These are phyloP conservation scores for Tuctoria greenei DNA, from an alignment of 176 grass and related monocot genomes.

Conservation along the genomic window DNA sequence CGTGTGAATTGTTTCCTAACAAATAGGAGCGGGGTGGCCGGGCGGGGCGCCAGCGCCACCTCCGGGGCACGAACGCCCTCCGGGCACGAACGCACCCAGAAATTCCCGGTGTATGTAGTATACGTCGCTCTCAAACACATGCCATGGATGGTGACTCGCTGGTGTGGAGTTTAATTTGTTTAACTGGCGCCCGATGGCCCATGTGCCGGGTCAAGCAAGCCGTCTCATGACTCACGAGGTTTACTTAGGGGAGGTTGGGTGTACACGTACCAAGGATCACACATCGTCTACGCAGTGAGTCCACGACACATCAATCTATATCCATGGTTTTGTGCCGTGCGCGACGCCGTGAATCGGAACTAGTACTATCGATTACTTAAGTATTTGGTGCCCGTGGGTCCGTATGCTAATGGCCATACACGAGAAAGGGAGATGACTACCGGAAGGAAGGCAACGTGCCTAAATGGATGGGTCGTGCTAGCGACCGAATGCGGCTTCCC, in stretches of 20 bases:
- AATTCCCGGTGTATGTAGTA: no score
- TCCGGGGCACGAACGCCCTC: no score
- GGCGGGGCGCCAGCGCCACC: no score
- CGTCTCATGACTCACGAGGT: not conserved
- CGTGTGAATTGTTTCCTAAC: no score
- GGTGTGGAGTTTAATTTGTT: not conserved
- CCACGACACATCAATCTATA: no score
- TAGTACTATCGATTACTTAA: not conserved
- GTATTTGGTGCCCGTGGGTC: not conserved
- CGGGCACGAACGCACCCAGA: no score
- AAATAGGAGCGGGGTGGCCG: no score
- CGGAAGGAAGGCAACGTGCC: not conserved
- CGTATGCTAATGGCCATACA: not conserved
- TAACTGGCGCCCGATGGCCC: not conserved
- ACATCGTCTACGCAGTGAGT: not conserved
- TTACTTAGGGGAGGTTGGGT: no score
- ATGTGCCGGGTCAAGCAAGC: slow-evolving; percentile 14
- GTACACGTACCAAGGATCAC: no score
- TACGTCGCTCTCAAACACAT: not conserved
- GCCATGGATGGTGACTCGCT: not conserved
- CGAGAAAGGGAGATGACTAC: not conserved
- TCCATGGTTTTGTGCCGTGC: no score
- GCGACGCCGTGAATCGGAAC: no score
- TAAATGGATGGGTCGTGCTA: not conserved
- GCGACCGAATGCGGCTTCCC: no score